Evolutionary conservation across 2,329 filamentous ascomycete species (phyloP), one percentile per base, ranked within the genome.

Genomic region (Chaetothyriales sp.): DNA sequence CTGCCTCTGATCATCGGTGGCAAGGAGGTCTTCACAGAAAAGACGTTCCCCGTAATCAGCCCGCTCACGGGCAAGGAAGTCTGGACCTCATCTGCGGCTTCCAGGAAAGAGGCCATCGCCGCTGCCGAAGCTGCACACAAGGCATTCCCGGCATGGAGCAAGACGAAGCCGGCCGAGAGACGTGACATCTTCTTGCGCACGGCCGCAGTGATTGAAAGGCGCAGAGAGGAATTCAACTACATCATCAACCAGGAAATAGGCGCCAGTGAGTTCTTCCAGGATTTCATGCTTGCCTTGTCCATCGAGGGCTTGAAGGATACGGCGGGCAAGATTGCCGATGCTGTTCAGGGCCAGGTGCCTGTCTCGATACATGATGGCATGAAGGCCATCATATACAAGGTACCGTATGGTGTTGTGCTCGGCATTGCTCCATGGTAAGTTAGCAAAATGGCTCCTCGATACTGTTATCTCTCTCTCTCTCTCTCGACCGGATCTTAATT

Each of bases 361-460:
- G 28, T 46, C 12, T 39, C 46, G 3, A 26, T 64, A 12, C 58
- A 75, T 10, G 70, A 76, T 26, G 73, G 72, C 0, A 73, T 73
- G 26, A 71, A 68, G 47, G 84, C 80, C 0, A 70, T 92, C 57
- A 69, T 92, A 2, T 67, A 81, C 54, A 82, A 80, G 62, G 83
- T 88, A 65, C 86, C 87, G 0, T 86, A 78, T 58, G 87, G 87
- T 1, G 86, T 90, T 6, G 74, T 89, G 10, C 68, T 92, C 28
- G 81, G 78, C 3, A 87, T 93, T 65, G 84, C 83, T 2, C 85
- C 86, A 7, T 93, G 86, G 22, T 25, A 6, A 25, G 22, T 25
- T 3, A 6, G 22, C 3, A 25, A n/a, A n/a, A n/a, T n/a, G n/a
- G n/a, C n/a, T n/a, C n/a, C n/a, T n/a, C n/a, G n/a, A n/a, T n/a